These are phyloP conservation scores for Sporothrix protearum DNA, from an alignment of 2,329 filamentous ascomycete species.

Conservation along the genomic window DNA sequence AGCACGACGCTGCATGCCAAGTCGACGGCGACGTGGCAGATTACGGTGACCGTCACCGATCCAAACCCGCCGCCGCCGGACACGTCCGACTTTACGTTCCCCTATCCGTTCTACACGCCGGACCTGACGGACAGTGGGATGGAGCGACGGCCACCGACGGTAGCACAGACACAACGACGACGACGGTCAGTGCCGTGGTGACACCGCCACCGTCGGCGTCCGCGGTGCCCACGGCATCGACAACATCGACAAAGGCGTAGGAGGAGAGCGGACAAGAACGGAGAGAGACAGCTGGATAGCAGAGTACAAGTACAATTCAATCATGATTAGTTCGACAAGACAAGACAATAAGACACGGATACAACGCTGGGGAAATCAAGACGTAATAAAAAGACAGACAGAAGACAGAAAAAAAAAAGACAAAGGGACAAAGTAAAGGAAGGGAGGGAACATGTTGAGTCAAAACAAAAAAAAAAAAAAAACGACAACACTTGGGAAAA, in stretches of 20 bases:
- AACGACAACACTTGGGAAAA: background rate
- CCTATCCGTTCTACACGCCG: slow-evolving; percentile 19
- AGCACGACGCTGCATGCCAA: slow-evolving; percentile 21
- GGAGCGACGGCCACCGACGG: background rate
- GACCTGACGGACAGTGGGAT: background rate
- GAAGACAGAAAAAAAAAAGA: background rate
- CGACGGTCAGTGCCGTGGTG: background rate
- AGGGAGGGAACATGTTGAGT: too few relatives aligned
- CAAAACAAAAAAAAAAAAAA: background rate
- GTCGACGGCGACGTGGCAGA: slow-evolving; percentile 20
- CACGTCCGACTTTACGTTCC: slow-evolving; percentile 16
- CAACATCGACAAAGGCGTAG: background rate
- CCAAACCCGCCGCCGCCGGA: slow-evolving; percentile 24
- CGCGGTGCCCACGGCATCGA: background rate
- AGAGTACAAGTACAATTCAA: background rate
- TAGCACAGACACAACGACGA: background rate
- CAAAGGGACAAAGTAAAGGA: background rate
- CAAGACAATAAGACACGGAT: background rate
- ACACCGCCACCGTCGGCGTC: background rate
- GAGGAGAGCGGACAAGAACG: background rate
- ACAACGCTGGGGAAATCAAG: slow-evolving; percentile 6
- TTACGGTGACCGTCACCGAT: slow-evolving; percentile 21
- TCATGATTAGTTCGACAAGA: background rate
- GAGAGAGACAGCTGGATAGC: background rate
- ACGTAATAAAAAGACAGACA: background rate